Conservation (phyloP, 2,329 filamentous ascomycete genomes). For the Cyphellophora europaea region DNA sequence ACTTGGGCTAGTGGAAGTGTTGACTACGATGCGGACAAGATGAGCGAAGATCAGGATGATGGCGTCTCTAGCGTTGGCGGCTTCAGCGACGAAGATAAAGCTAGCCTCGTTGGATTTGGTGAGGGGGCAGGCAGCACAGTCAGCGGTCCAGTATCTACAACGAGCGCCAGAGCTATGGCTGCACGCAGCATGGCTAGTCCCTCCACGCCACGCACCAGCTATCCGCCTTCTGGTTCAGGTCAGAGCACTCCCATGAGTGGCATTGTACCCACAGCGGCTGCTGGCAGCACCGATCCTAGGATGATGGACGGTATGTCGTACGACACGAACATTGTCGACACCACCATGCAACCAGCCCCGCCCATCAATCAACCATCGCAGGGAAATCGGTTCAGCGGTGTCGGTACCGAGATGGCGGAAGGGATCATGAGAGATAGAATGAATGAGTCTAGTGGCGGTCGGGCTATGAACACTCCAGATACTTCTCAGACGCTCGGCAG, state of each 20-base stretch:
- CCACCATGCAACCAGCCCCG: constrained; percentile 50
- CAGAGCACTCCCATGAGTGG: constrained; percentile 32
- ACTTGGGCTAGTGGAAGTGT: constrained; percentile 59
- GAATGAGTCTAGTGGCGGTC: constrained; percentile 27
- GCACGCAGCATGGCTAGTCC: constrained; percentile 27
- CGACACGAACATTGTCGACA: constrained; percentile 54
- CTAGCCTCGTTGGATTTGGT: constrained; percentile 81
- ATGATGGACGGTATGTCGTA: constrained; percentile 62
- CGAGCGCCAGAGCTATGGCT: constrained; percentile 30
- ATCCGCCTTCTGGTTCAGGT: constrained; percentile 12
- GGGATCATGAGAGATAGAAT: constrained; percentile 54
- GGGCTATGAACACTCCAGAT: constrained; percentile 2
- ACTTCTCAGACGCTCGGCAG: constrained; percentile 13
- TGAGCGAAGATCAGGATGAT: constrained; percentile 55
- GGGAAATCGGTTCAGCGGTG: constrained; percentile 16
- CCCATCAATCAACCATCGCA: constrained; percentile 29
- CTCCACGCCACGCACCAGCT: constrained; percentile 18
- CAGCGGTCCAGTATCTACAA: constrained; percentile 64
- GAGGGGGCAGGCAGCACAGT: constrained; percentile 83
- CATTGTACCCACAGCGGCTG: constrained; percentile 35
- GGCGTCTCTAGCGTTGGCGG: constrained; percentile 59
- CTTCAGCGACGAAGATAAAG: constrained; percentile 76
- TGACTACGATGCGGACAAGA: constrained; percentile 46
- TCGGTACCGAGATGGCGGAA: constrained; percentile 50
- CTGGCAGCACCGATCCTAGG: constrained; percentile 43